These are phyloP conservation scores for Candida dajiaensis DNA, from an alignment of 805 yeast genomes.

Conservation along the genomic window DNA sequence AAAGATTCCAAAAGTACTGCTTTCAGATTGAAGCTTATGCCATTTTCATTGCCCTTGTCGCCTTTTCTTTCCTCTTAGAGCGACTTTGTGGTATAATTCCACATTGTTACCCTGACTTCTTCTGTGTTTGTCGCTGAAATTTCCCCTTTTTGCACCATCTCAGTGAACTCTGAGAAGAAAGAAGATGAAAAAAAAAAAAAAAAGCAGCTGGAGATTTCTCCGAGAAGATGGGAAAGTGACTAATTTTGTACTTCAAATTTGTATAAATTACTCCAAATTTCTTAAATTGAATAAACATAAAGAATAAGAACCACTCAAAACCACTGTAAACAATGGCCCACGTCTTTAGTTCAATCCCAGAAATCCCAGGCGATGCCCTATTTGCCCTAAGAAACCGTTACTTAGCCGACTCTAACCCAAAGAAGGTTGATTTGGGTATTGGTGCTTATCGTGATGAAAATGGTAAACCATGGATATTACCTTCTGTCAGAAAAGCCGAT, in stretches of 20 bases:
- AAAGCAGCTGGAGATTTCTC: neutral
- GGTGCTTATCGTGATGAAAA: slow-evolving; percentile 71
- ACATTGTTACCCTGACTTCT: too few species aligned
- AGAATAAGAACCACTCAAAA: neutral
- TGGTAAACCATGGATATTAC: slow-evolving; percentile 69
- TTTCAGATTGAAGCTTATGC: too few species aligned
- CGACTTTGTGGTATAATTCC: neutral
- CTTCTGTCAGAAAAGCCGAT: slow-evolving; percentile 69
- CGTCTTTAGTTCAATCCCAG: slow-evolving; percentile 45
- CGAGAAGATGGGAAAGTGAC: neutral
- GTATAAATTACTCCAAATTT: neutral
- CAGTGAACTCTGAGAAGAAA: too few species aligned
- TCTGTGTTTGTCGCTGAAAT: too few species aligned
- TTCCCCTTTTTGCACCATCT: too few species aligned
- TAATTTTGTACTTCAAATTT: neutral
- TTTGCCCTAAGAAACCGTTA: slow-evolving; percentile 74
- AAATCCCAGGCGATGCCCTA: slow-evolving; percentile 80
- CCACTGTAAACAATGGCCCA: slow-evolving; percentile 15
- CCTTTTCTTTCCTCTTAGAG: neutral
- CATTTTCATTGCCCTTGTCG: neutral
- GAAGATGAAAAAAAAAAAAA: neutral
- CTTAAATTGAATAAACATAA: neutral
- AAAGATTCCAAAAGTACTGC: too few species aligned
- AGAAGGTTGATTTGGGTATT: slow-evolving; percentile 81
- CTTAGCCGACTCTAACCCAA: slow-evolving; percentile 47